phyloP scores from a whole-genome alignment of 495 filamentous ascomycete genomes.

The Penicillium samsonianum region DNA sequence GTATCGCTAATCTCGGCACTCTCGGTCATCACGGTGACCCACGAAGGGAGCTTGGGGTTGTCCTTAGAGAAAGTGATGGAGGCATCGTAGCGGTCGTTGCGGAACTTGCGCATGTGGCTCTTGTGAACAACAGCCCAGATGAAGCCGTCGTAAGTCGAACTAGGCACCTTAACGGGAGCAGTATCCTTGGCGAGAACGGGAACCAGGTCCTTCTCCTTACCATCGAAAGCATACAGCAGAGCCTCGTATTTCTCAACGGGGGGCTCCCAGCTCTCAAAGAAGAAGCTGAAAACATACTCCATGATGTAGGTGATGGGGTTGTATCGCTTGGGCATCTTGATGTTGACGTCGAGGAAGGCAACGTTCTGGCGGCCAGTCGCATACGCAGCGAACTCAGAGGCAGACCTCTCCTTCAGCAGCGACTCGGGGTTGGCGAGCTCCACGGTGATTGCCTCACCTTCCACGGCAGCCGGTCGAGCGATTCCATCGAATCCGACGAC shows the following conservation, averaged over 20 bases:
- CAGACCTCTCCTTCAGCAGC: conserved; percentile 76
- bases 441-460: conserved; percentile 45
- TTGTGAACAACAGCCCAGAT: conserved; percentile 97
- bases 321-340: conserved; percentile 84
- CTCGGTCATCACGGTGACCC: conserved; percentile 95
- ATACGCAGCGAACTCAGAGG: conserved; percentile 82
- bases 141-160: conserved; percentile 84
- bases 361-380: conserved; percentile 94
- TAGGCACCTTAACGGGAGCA: conserved; percentile 55
- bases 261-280: conserved; percentile 71
- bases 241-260: conserved; percentile 74
- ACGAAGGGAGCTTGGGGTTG: conserved; percentile 81
- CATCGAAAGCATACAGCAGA: conserved; percentile 83
- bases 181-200: conserved; percentile 57
- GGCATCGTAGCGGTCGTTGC: conserved; percentile 92
- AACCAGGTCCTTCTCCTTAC: conserved; percentile 76
- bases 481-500: conserved; percentile 74
- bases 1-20: conserved; percentile 92
- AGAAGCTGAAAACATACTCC: conserved; percentile 69
- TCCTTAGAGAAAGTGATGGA: conserved; percentile 92
- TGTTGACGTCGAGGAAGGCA: conserved; percentile 81
- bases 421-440: conserved; percentile 55
- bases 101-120: conserved; percentile 82
- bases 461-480: conserved; percentile 39
- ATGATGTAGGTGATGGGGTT: conserved; percentile 75